These are phyloP conservation scores for Desmodesmus armatus DNA, from an alignment of 139 green algal species.

Conservation along the genomic window DNA sequence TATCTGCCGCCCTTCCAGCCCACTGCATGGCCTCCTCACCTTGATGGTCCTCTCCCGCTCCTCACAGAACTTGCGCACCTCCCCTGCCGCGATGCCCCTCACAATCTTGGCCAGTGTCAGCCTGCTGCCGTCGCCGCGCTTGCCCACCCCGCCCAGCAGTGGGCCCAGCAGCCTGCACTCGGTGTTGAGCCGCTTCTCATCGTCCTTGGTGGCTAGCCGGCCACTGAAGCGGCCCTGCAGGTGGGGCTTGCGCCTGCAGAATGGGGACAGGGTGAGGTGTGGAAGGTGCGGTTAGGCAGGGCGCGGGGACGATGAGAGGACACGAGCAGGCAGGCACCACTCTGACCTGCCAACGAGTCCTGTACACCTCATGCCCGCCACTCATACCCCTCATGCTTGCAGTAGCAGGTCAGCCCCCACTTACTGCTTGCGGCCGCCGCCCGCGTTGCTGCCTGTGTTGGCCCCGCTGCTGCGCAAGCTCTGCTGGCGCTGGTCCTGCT, in stretches of 20 bases:
- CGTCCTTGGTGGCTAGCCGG: conserved; percentile 85
- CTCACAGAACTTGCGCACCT: conserved; percentile 76
- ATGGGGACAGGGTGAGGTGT: too few relatives aligned
- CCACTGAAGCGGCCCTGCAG: conserved; percentile 85
- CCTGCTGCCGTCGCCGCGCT: conserved; percentile 74
- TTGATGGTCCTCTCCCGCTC: conserved; percentile 55
- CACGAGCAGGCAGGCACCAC: too few relatives aligned
- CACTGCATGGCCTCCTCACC: conserved; percentile 40
- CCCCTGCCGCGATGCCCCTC: conserved; percentile 78
- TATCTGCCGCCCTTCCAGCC: background rate
- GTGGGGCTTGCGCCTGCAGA: conserved; percentile 52
- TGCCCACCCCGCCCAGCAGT: conserved; percentile 75
- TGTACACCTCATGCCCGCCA: too few relatives aligned
- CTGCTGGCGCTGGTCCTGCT: conserved; percentile 26
- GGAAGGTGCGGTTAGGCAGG: too few relatives aligned
- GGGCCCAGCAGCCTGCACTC: conserved; percentile 85
- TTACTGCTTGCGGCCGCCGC: conserved; percentile 40
- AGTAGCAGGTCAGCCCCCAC: too few relatives aligned
- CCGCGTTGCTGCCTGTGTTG: conserved; percentile 32
- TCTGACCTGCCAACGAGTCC: too few relatives aligned
- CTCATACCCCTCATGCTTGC: too few relatives aligned
- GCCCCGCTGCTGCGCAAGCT: conserved; percentile 17
- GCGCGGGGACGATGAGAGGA: too few relatives aligned
- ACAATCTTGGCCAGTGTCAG: conserved; percentile 88
- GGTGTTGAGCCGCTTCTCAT: conserved; percentile 82